Evolutionary conservation across 108 stramenopile genomes (phyloP), one percentile per base, ranked within the genome.

Genomic region (Stephanodiscus minutulus): DNA sequence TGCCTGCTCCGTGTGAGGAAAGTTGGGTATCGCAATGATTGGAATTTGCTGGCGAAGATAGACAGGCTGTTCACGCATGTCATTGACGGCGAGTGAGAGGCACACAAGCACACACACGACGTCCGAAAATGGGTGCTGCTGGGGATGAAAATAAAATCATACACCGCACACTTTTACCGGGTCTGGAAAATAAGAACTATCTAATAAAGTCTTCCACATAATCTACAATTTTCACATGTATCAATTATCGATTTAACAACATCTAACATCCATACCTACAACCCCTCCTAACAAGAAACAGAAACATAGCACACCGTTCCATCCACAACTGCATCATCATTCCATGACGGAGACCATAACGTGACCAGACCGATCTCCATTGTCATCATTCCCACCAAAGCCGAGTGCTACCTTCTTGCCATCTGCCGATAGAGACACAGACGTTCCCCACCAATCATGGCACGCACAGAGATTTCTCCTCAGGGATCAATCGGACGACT

Each of bases 1-100:
- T 89, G 91, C 49, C 72, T 96, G 27, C 60, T 91, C 59, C 49
- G 25, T 5, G 60, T 52, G 22, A 55, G 70, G 66, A 27, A 70
- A 2, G 54, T 77, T 1, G 54, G 59, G 24, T 70, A 36, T 60
- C 61, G 56, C 15, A 35, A 50, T 18, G 69, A 64, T 11, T 70
- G 68, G 69, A 70, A 79, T 57, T n/a, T 74, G 21, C 57, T 79
- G 37, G 66, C 73, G 20, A 79, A 79, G 37, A 68, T 79, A 43
- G 78, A 79, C 35, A 61, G 61, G 37, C 49, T 79, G 36, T 48
- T 70, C 11, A 17, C 37, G 28, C 57, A 61, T 17, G 37, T 75
- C 31, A 46, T 79, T 12, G 68, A 77, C 17, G 69, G 76, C 15
- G 62, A 73, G 44, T 56, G 55, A 56, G 22, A 10, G 9, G 20